phyloP scores from a whole-genome alignment of 2,329 filamentous ascomycete genomes.

The Scedosporium minutisporum region DNA sequence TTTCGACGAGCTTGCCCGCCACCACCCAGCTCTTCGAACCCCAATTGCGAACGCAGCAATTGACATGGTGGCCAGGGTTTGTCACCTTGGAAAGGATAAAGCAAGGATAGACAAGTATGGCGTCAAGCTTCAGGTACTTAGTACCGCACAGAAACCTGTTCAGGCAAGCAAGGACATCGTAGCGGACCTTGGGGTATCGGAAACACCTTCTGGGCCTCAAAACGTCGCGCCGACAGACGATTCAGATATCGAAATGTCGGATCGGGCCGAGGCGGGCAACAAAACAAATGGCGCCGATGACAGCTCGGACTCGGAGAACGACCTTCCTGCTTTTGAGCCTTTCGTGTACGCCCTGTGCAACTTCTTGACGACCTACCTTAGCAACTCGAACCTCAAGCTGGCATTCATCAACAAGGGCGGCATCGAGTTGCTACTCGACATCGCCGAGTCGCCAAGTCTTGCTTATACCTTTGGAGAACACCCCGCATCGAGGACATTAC shows the following conservation, averaged over 20 bases:
- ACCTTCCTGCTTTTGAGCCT: slow-evolving; percentile 3
- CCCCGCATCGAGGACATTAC: slow-evolving; percentile 58
- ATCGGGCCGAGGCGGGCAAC: slow-evolving; percentile 22
- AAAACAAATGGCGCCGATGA: slow-evolving; percentile 12
- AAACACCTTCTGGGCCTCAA: slow-evolving; percentile 8
- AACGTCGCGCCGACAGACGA: neutral
- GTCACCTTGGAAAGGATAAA: slow-evolving; percentile 61
- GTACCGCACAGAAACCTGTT: slow-evolving; percentile 43
- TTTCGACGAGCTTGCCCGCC: slow-evolving; percentile 89
- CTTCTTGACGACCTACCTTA: slow-evolving; percentile 67
- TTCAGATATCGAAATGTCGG: slow-evolving; percentile 57
- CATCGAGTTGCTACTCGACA: slow-evolving; percentile 73
- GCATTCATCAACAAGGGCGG: slow-evolving; percentile 72
- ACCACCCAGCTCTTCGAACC: slow-evolving; percentile 76
- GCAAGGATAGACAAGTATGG: slow-evolving; percentile 63
- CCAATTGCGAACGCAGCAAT: slow-evolving; percentile 78
- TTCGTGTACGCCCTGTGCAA: slow-evolving; percentile 58
- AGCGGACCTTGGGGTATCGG: slow-evolving; percentile 13
- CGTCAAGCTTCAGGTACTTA: slow-evolving; percentile 62
- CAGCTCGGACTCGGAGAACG: slow-evolving; percentile 10
- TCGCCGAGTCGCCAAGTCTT: slow-evolving; percentile 73
- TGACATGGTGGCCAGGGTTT: slow-evolving; percentile 78
- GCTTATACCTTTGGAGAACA: slow-evolving; percentile 52
- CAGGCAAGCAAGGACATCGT: slow-evolving; percentile 35
- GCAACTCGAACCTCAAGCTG: slow-evolving; percentile 61